Evolutionary conservation across 352 stramenopile species (phyloP).

Genomic region (Phytopythium sindhum): DNA sequence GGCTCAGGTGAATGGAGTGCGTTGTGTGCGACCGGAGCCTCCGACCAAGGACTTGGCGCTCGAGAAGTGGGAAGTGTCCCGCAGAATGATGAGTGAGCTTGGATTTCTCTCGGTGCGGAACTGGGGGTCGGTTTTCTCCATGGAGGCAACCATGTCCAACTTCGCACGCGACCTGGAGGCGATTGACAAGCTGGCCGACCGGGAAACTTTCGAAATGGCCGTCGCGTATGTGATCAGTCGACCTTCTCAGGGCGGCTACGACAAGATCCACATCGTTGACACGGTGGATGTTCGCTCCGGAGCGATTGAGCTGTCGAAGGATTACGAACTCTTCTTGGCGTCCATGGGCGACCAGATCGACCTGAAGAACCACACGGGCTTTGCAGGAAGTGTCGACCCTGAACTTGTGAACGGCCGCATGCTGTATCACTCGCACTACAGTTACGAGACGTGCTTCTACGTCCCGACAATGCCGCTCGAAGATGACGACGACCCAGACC

Average conservation of each 20-base stretch:
- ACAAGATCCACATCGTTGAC: conserved; percentile 69
- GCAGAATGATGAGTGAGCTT: conserved; percentile 81
- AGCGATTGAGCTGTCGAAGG: conserved; percentile 38
- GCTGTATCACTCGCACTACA: conserved; percentile 79
- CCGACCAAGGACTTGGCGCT: conserved; percentile 54
- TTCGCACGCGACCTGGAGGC: conserved; percentile 62
- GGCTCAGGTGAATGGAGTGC: conserved; percentile 21
- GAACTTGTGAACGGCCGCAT: conserved; percentile 37
- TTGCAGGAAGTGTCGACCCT: conserved; percentile 43
- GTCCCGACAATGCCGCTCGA: conserved; percentile 66
- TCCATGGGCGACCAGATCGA: conserved; percentile 65
- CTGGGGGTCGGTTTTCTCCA: conserved; percentile 80
- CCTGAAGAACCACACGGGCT: conserved; percentile 34
- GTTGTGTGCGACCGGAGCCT: conserved; percentile 20
- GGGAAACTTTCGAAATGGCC: conserved; percentile 81
- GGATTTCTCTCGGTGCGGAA: conserved; percentile 83
- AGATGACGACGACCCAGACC: conserved; percentile 20
- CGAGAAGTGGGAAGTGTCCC: conserved; percentile 68
- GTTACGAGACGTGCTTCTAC: conserved; percentile 77
- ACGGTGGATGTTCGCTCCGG: conserved; percentile 40
- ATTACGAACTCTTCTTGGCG: conserved; percentile 72
- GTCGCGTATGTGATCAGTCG: conserved; percentile 68
- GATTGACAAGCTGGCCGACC: conserved; percentile 71
- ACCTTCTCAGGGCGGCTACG: conserved; percentile 67
- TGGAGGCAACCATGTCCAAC: conserved; percentile 53